Percentiles rank a stretch among this genome's conserved stretches.
These are phyloP conservation scores for Epichloe coenophiala DNA, from an alignment of 2,329 filamentous ascomycete species.

Conservation along the genomic window DNA sequence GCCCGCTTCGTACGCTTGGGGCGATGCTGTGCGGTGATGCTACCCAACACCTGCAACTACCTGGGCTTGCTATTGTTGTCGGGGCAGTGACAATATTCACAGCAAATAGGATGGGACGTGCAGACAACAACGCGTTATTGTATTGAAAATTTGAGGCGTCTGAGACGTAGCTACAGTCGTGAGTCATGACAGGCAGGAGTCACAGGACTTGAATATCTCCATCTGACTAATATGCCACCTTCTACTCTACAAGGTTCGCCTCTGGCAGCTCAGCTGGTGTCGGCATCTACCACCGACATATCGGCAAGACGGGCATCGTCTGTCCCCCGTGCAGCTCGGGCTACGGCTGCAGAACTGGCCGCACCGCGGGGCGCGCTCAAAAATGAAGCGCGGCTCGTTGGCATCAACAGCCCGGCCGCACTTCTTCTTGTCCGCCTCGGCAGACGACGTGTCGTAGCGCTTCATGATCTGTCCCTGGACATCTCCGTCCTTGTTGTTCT, in stretches of 20 bases:
- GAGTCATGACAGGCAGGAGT: neutral
- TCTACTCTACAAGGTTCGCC: neutral
- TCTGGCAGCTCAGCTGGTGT: constrained; percentile 7
- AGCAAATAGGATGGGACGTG: too few species aligned
- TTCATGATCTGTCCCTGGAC: neutral
- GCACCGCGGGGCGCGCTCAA: constrained; percentile 5
- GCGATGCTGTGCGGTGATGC: too few species aligned
- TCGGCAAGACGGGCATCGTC: constrained; percentile 5
- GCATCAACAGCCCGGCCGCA: neutral
- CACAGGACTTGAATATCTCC: too few species aligned
- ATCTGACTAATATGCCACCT: neutral
- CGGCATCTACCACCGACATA: constrained; percentile 1
- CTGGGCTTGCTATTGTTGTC: too few species aligned
- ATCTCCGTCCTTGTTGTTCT: constrained; percentile 5
- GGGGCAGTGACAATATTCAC: too few species aligned
- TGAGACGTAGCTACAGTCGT: neutral
- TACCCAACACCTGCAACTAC: too few species aligned
- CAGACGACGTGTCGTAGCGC: neutral
- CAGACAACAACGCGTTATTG: neutral
- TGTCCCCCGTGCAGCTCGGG: constrained; percentile 1
- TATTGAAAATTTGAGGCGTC: neutral
- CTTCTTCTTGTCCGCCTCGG: too few species aligned
- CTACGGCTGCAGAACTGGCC: constrained; percentile 6
- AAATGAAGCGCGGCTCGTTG: constrained; percentile 3
- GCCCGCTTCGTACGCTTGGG: too few species aligned